Evolutionary conservation across 805 yeast genomes (phyloP), one percentile per base, ranked within the genome.

Genomic region (Suhomyces faveliae): DNA sequence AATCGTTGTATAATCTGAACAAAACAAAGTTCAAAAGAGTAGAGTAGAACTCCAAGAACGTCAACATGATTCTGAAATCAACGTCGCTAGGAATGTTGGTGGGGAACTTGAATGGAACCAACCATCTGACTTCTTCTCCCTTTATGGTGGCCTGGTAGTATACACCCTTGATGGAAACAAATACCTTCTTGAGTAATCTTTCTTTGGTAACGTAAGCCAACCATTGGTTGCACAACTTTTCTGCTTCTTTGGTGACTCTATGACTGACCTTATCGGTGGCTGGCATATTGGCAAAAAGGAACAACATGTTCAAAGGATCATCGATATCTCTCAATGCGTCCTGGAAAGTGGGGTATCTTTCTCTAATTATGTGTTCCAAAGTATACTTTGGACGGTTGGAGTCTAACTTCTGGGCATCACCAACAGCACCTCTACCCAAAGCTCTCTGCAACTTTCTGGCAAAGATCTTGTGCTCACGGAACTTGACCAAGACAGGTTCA

Each of bases 91-190:
- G 98, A 57, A 94, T 86, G 67, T 87, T 87, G 67, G 92, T 96
- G 15, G 99, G 97, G 75, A 91, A 94, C 69, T 90, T 94, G 79
- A 85, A 94, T 20, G 99, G 99, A 41, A 89, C 96, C 51, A 94
- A 81, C 99, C 99, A 94, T 70, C 92, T 81, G 40, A 94, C 78
- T 56, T 89, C 96, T 68, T 90, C 96, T 56, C 99, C 99, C 66
- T 80, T 84, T 41, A 94, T 83, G 52, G 66, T 80, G 27, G 97
- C 98, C 66, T 90, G 89, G 64, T 92, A 94, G 70, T 94, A 94
- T 13, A 92, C 95, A 73, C 99, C 99, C 70, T 94, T 94, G 63
- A 94, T 92, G 42, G 96, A 87, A 33, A 94, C 97, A 71, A 94
- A 94, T 12, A 90, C 96, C 67, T 92, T 94, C 57, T 84, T 81